phyloP scores from a whole-genome alignment of 2,329 filamentous ascomycete species.

The Arthroderma sp. region DNA sequence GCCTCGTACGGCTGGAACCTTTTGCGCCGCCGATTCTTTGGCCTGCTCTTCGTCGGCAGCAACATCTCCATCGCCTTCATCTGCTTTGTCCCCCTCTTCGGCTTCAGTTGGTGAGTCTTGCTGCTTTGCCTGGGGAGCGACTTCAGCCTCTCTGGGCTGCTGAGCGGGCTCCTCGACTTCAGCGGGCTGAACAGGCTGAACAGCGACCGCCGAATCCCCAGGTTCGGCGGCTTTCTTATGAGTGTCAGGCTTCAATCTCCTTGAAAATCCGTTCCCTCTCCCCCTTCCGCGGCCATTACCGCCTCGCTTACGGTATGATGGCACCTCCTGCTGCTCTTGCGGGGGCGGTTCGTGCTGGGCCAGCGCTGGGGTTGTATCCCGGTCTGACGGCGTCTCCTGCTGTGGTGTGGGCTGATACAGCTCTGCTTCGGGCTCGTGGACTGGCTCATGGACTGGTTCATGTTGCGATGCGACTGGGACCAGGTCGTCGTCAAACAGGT shows the following conservation, averaged over 20 bases:
- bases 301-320: neutral
- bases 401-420: conserved; percentile 14
- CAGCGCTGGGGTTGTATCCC: neutral
- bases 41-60: neutral
- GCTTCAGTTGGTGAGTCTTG: neutral
- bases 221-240: neutral
- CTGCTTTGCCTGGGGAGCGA: neutral
- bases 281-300: neutral
- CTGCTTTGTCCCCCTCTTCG: neutral
- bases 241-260: neutral
- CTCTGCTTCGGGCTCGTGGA: neutral
- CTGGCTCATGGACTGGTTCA: neutral
- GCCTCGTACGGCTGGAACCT: conserved; percentile 40
- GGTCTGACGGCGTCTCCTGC: conserved; percentile 22
- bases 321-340: conserved; percentile 3
- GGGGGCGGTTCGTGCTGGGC: neutral
- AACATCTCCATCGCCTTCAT: neutral
- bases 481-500: conserved; percentile 42
- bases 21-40: conserved; percentile 19
- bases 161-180: neutral
- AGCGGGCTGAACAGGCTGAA: neutral
- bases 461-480: conserved; percentile 32
- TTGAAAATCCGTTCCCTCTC: neutral
- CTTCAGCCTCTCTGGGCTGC: neutral
- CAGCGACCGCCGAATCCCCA: neutral